Base-by-base conservation (phyloP, 805 yeast species). In the Candida namnaoensis region DNA sequence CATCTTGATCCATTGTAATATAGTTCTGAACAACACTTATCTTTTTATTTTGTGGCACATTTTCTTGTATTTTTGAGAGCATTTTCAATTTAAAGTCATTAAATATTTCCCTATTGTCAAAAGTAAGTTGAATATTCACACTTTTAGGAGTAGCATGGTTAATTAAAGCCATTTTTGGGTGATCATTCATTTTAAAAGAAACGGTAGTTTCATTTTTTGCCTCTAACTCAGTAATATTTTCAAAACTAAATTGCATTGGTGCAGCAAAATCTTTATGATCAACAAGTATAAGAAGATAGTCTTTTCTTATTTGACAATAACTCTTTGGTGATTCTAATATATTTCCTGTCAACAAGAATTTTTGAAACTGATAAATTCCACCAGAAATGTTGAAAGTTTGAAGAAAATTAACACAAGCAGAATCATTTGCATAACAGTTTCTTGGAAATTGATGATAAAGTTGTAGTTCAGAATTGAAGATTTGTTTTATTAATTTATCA, bases 21-120 rank as follows among this genome's bases (percentile, higher is more conserved):
- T 47, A 58, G 2, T 53, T 49, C 37, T 54, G 43, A 1, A 50
- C 60, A 36, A 61, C 62, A 39, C 68, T 64, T 2, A 63, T 49
- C 43, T 61, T 64, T 26, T 57, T 50, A 8, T 48, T 47, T 1
- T 48, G 41, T 1, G 50, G 42, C n/a, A 37, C 37, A 8, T 23
- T 19, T 1, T 35, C 34, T 11, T 26, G 11, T 7, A 37, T 34
- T 2, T 26, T 26, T 6, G 27, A 32, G 1, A 23, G 37, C 35
- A 42, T 38, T 3, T 9, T 35, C 36, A 19, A 34, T 24, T n/a
- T 8, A 24, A 41, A 37, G 9, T 35, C 35, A 3, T 15, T 12
- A 15, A 32, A n/a, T 36, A 10, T 12, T 23, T 32, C 26, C 3
- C 28, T 15, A 2, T 38, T 9, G 7, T 15, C 11, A 26, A 52